phyloP scores from a whole-genome alignment of 371 early-diverging fungal species.

The Pancytospora philotis region DNA sequence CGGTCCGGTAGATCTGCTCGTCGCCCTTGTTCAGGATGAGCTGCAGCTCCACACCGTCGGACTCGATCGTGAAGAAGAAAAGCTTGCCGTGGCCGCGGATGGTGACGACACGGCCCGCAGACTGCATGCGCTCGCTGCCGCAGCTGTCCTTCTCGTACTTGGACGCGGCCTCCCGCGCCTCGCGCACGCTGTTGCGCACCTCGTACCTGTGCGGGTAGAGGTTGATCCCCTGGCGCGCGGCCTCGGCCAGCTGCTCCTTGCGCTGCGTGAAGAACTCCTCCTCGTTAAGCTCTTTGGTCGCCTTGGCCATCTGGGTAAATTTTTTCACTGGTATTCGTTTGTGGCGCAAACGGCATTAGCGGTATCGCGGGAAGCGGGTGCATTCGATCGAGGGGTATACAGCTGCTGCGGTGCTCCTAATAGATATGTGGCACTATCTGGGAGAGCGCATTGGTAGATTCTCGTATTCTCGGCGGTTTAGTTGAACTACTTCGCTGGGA shows the following conservation, averaged over 20 bases:
- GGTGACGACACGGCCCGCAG: slow-evolving; percentile 48
- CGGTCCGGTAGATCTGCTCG: slow-evolving; percentile 3
- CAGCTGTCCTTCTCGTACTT: slow-evolving; percentile 8
- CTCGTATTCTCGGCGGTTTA: too few relatives aligned
- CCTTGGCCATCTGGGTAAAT: slow-evolving; percentile 22
- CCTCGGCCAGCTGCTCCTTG: slow-evolving; percentile 13
- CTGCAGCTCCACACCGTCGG: slow-evolving; percentile 28
- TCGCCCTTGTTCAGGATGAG: slow-evolving; percentile 30
- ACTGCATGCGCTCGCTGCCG: slow-evolving; percentile 21
- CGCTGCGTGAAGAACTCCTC: slow-evolving; percentile 50
- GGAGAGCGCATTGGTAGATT: too few relatives aligned
- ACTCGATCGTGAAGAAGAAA: slow-evolving; percentile 35
- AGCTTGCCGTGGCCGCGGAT: slow-evolving; percentile 36
- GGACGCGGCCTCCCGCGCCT: slow-evolving; percentile 14
- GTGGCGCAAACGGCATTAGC: too few relatives aligned
- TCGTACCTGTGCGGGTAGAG: slow-evolving; percentile 54
- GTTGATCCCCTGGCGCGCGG: slow-evolving; percentile 11
- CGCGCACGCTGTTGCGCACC: slow-evolving; percentile 37
- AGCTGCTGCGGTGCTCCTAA: too few relatives aligned
- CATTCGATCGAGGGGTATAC: too few relatives aligned
- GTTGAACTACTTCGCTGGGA: too few relatives aligned
- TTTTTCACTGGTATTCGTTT: background rate
- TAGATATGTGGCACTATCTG: too few relatives aligned
- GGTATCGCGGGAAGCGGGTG: too few relatives aligned
- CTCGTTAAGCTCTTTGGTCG: slow-evolving; percentile 3